phyloP scores from a whole-genome alignment of 345 rosid genomes.

The Raphanus sativus region DNA sequence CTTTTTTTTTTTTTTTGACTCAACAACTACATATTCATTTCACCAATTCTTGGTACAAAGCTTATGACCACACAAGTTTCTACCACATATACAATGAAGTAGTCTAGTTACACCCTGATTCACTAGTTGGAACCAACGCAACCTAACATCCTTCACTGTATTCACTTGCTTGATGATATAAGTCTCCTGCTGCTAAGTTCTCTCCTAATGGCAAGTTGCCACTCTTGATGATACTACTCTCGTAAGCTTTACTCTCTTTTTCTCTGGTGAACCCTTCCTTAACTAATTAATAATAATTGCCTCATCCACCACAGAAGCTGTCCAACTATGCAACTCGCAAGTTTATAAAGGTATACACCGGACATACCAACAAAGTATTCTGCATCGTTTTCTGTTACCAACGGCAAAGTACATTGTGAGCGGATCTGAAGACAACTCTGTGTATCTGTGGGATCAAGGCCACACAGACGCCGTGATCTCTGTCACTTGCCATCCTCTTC shows the following conservation, averaged over 20 bases:
- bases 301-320: conserved; percentile 54
- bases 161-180: conserved; percentile 55
- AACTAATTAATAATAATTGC: too few relatives aligned
- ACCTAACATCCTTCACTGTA: neutral
- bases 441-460: conserved; percentile 94
- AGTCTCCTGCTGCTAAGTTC: conserved; percentile 70
- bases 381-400: conserved; percentile 91
- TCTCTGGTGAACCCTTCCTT: too few relatives aligned
- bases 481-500: conserved; percentile 74
- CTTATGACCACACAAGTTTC: neutral
- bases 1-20: conserved; percentile 5
- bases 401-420: conserved; percentile 89
- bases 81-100: neutral
- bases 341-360: conserved; percentile 77
- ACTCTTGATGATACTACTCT: conserved; percentile 76
- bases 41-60: neutral
- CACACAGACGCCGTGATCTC: conserved; percentile 83
- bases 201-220: conserved; percentile 90
- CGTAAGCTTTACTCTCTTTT: conserved; percentile 43
- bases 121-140: neutral
- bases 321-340: conserved; percentile 88
- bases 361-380: conserved; percentile 74
- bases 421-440: conserved; percentile 89
- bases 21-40: too few relatives aligned
- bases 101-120: neutral